Evolutionary conservation across 2,329 filamentous ascomycete species (phyloP).

Genomic region (Alternaria sp.): DNA sequence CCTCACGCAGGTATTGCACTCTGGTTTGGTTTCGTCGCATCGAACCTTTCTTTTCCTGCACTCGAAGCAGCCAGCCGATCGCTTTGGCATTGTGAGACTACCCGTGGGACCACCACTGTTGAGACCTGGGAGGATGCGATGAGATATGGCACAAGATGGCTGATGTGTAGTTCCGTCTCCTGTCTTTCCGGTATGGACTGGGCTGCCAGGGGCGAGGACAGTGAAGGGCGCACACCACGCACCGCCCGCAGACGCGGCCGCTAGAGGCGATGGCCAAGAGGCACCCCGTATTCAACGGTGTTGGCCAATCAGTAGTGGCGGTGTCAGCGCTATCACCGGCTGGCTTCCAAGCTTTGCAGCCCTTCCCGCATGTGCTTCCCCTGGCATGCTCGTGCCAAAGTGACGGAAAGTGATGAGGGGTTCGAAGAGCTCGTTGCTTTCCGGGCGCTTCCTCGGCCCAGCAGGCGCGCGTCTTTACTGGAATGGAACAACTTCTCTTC

Average conservation of each 20-base stretch:
- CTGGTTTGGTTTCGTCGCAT: slow-evolving; percentile 46
- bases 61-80: slow-evolving; percentile 46
- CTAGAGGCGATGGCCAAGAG: slow-evolving; percentile 15
- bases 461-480: background rate
- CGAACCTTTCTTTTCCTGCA: slow-evolving; percentile 48
- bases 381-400: background rate
- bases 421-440: background rate
- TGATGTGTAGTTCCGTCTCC: background rate
- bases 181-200: background rate
- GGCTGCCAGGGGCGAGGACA: background rate
- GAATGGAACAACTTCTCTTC: background rate
- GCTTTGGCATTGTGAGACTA: slow-evolving; percentile 42
- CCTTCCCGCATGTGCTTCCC: slow-evolving; percentile 5
- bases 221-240: slow-evolving; percentile 2
- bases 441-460: background rate
- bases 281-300: slow-evolving; percentile 14
- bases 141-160: background rate
- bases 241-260: slow-evolving; percentile 8
- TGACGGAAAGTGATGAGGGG: background rate
- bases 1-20: slow-evolving; percentile 44
- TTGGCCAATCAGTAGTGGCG: slow-evolving; percentile 7
- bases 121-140: background rate
- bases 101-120: slow-evolving; percentile 12
- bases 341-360: slow-evolving; percentile 9
- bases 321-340: background rate